Conservation (phyloP, 352 stramenopile species). For the Globisporangium cylindrosporum region DNA sequence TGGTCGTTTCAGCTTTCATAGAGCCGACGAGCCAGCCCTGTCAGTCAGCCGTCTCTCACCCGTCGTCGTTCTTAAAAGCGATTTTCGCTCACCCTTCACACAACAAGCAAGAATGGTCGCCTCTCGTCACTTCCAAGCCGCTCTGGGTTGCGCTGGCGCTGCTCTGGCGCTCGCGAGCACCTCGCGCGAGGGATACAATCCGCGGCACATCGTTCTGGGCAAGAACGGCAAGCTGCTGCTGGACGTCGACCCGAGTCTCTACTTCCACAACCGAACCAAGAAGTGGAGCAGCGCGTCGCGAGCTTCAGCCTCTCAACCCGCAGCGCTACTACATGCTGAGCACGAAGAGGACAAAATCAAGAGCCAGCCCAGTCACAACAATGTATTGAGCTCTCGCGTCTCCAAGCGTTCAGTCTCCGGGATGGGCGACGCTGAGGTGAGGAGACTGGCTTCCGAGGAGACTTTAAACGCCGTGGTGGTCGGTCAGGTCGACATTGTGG, state of each 20-base stretch:
- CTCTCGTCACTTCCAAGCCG: not conserved
- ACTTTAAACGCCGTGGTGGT: no score
- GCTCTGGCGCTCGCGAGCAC: not conserved
- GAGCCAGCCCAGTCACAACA: no score
- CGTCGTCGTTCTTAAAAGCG: not conserved
- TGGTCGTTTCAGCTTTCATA: not conserved
- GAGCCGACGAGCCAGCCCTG: not conserved
- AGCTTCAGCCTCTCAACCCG: not conserved
- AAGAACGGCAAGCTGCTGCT: slow-evolving; percentile 29
- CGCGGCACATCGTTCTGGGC: slow-evolving; percentile 34
- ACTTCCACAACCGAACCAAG: slow-evolving; percentile 18
- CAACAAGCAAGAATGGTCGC: not conserved
- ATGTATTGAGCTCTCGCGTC: not conserved
- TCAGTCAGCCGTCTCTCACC: not conserved
- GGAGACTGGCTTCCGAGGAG: no score
- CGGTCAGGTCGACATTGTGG: no score
- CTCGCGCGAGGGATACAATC: slow-evolving; percentile 15
- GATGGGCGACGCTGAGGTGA: not conserved
- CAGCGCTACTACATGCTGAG: not conserved
- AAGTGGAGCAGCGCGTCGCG: slow-evolving; percentile 4
- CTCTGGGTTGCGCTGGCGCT: not conserved
- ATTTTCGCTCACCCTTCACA: not conserved
- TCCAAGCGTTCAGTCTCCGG: not conserved
- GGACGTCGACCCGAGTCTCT: slow-evolving; percentile 29
- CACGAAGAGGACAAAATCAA: no score